A percentile compares a stretch with the other conserved stretches of the same genome.
Conservation (phyloP, 257 asterid genomes). For the Linderniella brevidens region DNA sequence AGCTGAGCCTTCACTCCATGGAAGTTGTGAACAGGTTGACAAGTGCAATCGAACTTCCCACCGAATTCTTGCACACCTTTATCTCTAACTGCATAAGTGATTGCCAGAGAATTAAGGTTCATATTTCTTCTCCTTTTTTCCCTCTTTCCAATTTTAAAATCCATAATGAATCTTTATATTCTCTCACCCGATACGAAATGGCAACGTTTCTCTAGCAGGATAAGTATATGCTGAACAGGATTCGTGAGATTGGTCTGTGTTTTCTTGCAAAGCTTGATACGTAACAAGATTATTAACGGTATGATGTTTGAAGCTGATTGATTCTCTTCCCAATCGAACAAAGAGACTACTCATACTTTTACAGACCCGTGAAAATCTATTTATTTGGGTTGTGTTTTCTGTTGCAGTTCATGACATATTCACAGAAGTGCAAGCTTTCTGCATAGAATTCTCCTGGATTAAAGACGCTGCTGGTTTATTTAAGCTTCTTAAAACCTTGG, state of each 20-base stretch:
- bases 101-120: constrained; percentile 90
- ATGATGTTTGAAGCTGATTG: no score
- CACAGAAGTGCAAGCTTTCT: no score
- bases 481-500: no score
- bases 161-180: neutral
- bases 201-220: constrained; percentile 40
- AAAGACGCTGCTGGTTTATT: no score
- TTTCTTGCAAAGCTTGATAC: constrained; percentile 82
- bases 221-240: constrained; percentile 92
- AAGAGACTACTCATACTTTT: no score
- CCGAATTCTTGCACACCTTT: constrained; percentile 83
- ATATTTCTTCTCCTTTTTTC: neutral
- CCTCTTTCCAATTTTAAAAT: neutral
- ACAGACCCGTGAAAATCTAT: neutral
- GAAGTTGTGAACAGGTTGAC: constrained; percentile 98
- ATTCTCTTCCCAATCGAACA: no score
- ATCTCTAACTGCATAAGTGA: constrained; percentile 87
- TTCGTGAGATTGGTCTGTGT: constrained; percentile 94
- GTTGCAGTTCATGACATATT: no score
- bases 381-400: neutral
- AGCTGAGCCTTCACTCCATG: constrained; percentile 99
- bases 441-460: no score
- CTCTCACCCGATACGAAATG: constrained; percentile 1
- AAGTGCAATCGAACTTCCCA: constrained; percentile 85
- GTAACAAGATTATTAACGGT: constrained; percentile 85